Evolutionary conservation across 495 filamentous ascomycete species (phyloP).

Genomic region (Hypoxylon fragiforme): DNA sequence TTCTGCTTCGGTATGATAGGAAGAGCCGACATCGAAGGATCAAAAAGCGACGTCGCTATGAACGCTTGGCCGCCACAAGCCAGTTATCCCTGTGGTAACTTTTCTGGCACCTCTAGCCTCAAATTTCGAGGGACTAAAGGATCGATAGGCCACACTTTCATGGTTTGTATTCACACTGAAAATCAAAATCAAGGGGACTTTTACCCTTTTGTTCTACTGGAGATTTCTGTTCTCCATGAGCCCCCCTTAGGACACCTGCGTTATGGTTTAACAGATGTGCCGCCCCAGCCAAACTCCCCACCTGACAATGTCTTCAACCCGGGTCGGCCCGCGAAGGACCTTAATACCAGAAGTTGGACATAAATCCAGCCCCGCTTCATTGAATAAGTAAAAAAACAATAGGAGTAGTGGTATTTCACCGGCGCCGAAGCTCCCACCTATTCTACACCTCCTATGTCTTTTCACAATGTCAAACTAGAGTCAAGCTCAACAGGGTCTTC

Average conservation of each 20-base stretch:
- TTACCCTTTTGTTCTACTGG: not conserved
- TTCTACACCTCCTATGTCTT: not conserved
- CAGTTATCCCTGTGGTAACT: no score
- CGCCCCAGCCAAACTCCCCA: not conserved
- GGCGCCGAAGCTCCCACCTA: not conserved
- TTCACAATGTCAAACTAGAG: not conserved
- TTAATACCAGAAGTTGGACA: not conserved
- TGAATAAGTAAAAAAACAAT: not conserved
- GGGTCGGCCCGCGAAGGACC: not conserved
- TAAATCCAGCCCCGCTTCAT: not conserved
- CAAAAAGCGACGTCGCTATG: no score
- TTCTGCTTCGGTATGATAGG: no score
- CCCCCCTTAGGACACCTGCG: not conserved
- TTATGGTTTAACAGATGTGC: not conserved
- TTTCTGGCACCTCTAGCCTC: no score
- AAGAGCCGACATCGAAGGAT: no score
- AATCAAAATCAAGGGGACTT: not conserved
- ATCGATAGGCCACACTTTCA: no score
- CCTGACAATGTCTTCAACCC: not conserved
- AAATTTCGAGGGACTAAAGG: no score
- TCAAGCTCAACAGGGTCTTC: not conserved
- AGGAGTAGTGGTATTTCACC: not conserved
- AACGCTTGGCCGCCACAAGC: no score
- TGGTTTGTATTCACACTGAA: not conserved
- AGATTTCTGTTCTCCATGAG: not conserved